Percentiles rank a stretch among this genome's conserved stretches.
These are phyloP conservation scores for Saccharomycopsis fibuligera DNA, from an alignment of 805 yeast genomes.

Conservation along the genomic window DNA sequence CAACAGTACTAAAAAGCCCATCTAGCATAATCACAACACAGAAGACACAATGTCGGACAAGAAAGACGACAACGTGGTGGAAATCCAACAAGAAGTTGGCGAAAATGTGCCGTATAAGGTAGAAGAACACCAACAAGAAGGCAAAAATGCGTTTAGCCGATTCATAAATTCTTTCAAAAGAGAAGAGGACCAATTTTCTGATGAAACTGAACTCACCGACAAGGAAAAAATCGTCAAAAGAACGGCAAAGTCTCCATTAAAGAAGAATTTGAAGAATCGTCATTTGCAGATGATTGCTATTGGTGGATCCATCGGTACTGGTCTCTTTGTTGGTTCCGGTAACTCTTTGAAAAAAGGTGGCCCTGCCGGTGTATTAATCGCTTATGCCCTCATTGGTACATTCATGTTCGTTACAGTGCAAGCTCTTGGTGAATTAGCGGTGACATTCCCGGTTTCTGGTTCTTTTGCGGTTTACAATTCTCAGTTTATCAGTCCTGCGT, in stretches of 20 bases:
- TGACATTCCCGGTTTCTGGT: slow-evolving; percentile 48
- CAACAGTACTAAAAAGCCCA: too few relatives aligned
- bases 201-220: slow-evolving; percentile 29
- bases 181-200: slow-evolving; percentile 28
- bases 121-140: too few relatives aligned
- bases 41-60: slow-evolving; percentile 22
- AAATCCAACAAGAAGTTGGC: slow-evolving; percentile 20
- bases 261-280: slow-evolving; percentile 47
- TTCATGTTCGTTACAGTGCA: slow-evolving; percentile 55
- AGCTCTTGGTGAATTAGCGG: slow-evolving; percentile 48
- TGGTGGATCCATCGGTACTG: slow-evolving; percentile 71
- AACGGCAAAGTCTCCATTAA: slow-evolving; percentile 45
- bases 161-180: slow-evolving; percentile 40
- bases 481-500: slow-evolving; percentile 48
- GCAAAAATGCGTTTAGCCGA: neutral
- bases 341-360: slow-evolving; percentile 54
- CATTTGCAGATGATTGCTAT: slow-evolving; percentile 63
- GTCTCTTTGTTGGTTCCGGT: slow-evolving; percentile 63
- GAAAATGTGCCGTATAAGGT: slow-evolving; percentile 7
- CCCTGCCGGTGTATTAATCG: slow-evolving; percentile 56
- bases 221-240: slow-evolving; percentile 35
- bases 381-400: slow-evolving; percentile 46
- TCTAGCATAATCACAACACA: too few relatives aligned
- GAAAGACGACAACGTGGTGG: slow-evolving; percentile 19
- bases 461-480: slow-evolving; percentile 45